These are phyloP conservation scores for Morella rubra DNA, from an alignment of 306 rosid species.

Conservation along the genomic window DNA sequence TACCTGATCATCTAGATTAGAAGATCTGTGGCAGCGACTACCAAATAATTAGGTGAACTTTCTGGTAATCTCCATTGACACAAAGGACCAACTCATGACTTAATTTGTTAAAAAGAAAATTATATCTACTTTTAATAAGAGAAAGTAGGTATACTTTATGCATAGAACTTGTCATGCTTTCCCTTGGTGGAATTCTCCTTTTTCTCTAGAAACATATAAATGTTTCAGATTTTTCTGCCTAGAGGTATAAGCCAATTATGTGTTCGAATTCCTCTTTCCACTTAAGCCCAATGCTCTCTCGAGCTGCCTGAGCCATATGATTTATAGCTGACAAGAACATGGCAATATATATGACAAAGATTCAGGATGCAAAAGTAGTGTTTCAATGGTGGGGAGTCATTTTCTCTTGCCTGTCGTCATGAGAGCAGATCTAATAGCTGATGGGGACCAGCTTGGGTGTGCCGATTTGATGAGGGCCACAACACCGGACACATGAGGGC, in stretches of 20 bases:
- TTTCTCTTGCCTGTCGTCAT: constrained; percentile 35
- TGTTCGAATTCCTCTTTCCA: neutral
- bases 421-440: constrained; percentile 48
- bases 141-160: no score
- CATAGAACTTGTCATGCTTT: no score
- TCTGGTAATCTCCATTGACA: no score
- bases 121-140: no score
- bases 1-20: no score
- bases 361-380: neutral
- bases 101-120: no score
- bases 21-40: neutral
- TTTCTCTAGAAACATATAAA: no score
- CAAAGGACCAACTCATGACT: no score
- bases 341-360: no score
- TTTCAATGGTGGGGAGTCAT: neutral
- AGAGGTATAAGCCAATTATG: no score
- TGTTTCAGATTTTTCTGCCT: no score
- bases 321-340: neutral
- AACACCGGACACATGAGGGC: constrained; percentile 50
- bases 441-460: constrained; percentile 58
- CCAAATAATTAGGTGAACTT: neutral
- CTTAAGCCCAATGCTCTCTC: neutral
- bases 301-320: neutral
- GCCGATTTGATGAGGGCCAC: constrained; percentile 54
- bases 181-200: no score